These are phyloP conservation scores for Botrytis tulipae DNA, from an alignment of 2,329 filamentous ascomycete genomes.

Conservation along the genomic window DNA sequence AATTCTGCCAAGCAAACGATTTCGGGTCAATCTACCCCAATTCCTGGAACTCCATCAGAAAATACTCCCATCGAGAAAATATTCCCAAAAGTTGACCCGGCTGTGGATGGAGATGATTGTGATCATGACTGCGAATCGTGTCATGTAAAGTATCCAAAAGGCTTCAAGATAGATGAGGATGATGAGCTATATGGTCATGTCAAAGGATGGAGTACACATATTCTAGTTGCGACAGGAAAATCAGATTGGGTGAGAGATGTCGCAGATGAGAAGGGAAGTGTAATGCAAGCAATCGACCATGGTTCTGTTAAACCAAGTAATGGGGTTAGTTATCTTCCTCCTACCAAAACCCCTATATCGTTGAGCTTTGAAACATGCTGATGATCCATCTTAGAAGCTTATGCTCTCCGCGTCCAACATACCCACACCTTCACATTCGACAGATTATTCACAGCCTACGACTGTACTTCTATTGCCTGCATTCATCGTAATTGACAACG, in stretches of 20 bases:
- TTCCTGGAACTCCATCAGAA: constrained; percentile 30
- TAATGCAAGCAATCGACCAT: constrained; percentile 72
- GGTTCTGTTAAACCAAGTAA: constrained; percentile 59
- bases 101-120: constrained; percentile 83
- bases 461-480: constrained; percentile 80
- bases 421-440: constrained; percentile 67
- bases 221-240: constrained; percentile 94
- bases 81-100: constrained; percentile 73
- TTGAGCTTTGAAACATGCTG: constrained; percentile 8
- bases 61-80: constrained; percentile 44
- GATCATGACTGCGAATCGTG: constrained; percentile 83
- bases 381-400: constrained; percentile 58
- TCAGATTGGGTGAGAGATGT: constrained; percentile 91
- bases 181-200: constrained; percentile 83
- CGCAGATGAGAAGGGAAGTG: constrained; percentile 78
- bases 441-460: constrained; percentile 66
- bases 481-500: constrained; percentile 79
- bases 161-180: constrained; percentile 70
- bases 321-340: constrained; percentile 54
- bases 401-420: constrained; percentile 95
- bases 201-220: constrained; percentile 83
- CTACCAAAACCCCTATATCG: constrained; percentile 24
- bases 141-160: constrained; percentile 70
- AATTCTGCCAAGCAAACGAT: constrained; percentile 32
- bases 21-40: constrained; percentile 30